These are phyloP conservation scores for Pecoramyces ruminantium DNA, from an alignment of 192 early-diverging fungal genomes.

Conservation along the genomic window DNA sequence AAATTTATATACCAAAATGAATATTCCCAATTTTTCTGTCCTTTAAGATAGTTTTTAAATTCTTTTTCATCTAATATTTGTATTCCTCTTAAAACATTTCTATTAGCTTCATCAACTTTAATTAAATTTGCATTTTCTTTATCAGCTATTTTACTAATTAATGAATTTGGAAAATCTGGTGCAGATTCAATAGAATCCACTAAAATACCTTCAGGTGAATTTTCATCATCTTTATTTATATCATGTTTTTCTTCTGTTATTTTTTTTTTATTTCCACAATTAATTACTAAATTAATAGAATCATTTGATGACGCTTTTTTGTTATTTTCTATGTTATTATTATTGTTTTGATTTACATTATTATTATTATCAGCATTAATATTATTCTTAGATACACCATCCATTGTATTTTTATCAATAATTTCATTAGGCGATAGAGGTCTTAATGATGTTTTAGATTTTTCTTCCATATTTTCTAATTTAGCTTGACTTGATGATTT, in stretches of 20 bases:
- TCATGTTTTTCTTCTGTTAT: background rate
- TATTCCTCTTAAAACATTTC: constrained; percentile 12
- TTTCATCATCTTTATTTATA: background rate
- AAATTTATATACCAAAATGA: constrained; percentile 1
- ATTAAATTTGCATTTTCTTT: background rate
- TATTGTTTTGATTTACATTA: too few species aligned
- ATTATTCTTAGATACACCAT: too few species aligned
- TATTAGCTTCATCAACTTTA: background rate
- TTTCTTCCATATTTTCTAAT: background rate
- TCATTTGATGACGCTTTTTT: too few species aligned
- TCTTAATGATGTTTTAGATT: background rate
- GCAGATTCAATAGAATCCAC: background rate
- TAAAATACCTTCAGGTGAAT: background rate
- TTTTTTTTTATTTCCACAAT: background rate
- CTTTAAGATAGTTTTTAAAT: constrained; percentile 29
- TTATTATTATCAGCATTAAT: too few species aligned
- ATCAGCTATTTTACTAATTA: background rate
- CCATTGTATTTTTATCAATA: too few species aligned
- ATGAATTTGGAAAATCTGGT: background rate
- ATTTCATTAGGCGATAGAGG: too few species aligned
- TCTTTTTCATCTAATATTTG: constrained; percentile 29
- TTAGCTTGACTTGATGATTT: background rate
- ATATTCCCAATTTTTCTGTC: constrained; percentile 20
- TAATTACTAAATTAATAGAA: background rate
- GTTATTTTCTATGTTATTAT: too few species aligned